Evolutionary conservation across 805 yeast genomes (phyloP), one percentile per base, ranked within the genome.

Genomic region (Yarrowia osloensis): DNA sequence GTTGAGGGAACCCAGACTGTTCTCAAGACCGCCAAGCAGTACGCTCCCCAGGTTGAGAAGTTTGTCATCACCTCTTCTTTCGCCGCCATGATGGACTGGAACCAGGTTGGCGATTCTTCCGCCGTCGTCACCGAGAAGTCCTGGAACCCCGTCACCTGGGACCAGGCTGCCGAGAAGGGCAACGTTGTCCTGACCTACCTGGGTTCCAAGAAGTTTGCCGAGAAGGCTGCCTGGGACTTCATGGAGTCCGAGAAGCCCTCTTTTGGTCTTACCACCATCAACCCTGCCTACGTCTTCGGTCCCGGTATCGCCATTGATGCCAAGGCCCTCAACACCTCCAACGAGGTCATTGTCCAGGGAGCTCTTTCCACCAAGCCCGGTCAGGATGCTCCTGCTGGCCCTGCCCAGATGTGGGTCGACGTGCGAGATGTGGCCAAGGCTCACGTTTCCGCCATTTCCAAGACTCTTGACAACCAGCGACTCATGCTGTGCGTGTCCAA

Each of bases 341-440:
- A 46, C 49, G 46, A 47, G 40, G 46, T 67, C 28, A 65, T 67
- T 31, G 35, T 57, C n/a, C 35, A 54, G 44, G 35, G 35, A 13
- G 61, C 61, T 17, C 44, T 54, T 15, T 22, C 44, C 5, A 46
- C 54, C 44, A 35, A 33, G 24, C 54, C 44, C 8, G 59, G 61
- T 7, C 17, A 26, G 21, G 31, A 21, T 8, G 28, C 65, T 17
- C 26, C 35, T 29, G 61, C 21, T 9, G 47, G 70, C 15, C 80
- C 74, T 35, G 61, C 61, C 17, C 61, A 54, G 33, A 54, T 54
- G 61, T 54, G 61, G 67, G 78, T 83, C 35, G 89, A 86, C 73
- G 89, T 86, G 7, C 80, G 88, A 72, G 90, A 87, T 71, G 88
- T 84, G 44, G 88, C 90, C 8, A 73, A 73, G 61, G 86, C 87